A percentile compares a stretch with the other conserved stretches of the same genome.
These are phyloP conservation scores for Fusarium hostae DNA, from an alignment of 2,329 filamentous ascomycete genomes.

Conservation along the genomic window DNA sequence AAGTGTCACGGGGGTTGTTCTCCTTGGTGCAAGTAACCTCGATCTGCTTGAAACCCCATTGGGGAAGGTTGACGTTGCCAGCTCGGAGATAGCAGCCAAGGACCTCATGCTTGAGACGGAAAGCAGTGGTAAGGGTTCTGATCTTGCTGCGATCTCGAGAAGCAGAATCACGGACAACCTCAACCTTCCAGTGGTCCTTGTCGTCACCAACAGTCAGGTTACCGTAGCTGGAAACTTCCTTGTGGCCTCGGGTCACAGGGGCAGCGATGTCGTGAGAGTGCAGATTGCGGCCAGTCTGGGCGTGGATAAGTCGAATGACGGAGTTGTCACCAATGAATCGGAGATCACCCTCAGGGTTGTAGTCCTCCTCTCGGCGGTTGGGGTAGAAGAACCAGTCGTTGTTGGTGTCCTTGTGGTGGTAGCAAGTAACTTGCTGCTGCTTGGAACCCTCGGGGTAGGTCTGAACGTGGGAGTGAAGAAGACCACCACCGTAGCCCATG, in stretches of 20 bases:
- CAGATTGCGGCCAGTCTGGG: slow-evolving; percentile 94
- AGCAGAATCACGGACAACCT: slow-evolving; percentile 89
- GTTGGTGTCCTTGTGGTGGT: slow-evolving; percentile 99
- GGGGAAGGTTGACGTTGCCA: slow-evolving; percentile 94
- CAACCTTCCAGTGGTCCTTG: slow-evolving; percentile 96
- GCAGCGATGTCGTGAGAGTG: slow-evolving; percentile 93
- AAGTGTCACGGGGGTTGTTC: slow-evolving; percentile 91
- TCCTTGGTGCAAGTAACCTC: slow-evolving; percentile 95
- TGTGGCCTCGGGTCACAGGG: slow-evolving; percentile 87
- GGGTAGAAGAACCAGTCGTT: slow-evolving; percentile 99
- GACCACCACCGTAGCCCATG: slow-evolving; percentile 97
- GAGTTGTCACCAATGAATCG: slow-evolving; percentile 83
- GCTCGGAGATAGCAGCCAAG: slow-evolving; percentile 95
- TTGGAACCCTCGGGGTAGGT: slow-evolving; percentile 92
- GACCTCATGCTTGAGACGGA: slow-evolving; percentile 84
- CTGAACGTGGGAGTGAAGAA: slow-evolving; percentile 96
- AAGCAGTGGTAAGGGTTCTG: slow-evolving; percentile 91
- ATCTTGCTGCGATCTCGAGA: slow-evolving; percentile 86
- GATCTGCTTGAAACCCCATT: slow-evolving; percentile 99
- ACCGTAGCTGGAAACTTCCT: slow-evolving; percentile 95
- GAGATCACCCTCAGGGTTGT: slow-evolving; percentile 72
- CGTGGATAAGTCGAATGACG: slow-evolving; percentile 87
- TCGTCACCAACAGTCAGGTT: slow-evolving; percentile 95
- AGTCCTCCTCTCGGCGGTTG: slow-evolving; percentile 81
- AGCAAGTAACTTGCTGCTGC: slow-evolving; percentile 98